Conservation (phyloP, 164 flowering plant species). For the Vitis rupestris region DNA sequence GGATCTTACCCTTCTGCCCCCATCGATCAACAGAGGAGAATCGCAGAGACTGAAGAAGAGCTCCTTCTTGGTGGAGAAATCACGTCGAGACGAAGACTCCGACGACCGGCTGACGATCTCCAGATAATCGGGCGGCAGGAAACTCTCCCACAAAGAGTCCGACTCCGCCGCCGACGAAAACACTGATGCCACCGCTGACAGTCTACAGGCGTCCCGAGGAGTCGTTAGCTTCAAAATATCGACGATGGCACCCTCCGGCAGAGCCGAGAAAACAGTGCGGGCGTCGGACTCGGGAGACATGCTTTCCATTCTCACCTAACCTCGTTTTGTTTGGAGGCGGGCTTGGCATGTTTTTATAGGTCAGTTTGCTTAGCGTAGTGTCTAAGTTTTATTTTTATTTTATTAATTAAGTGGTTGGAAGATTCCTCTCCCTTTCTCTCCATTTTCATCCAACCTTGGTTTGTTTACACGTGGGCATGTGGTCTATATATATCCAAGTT, state of each 20-base stretch:
- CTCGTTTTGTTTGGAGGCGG: no score
- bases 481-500: no score
- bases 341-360: no score
- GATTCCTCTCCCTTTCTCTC: no score
- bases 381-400: no score
- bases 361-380: no score
- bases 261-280: background rate
- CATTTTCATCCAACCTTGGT: no score
- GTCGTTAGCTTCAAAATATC: constrained; percentile 22
- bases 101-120: constrained; percentile 13
- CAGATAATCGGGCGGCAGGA: constrained; percentile 23
- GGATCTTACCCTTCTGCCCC: constrained; percentile 22
- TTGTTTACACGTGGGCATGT: no score
- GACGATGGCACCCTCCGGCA: constrained; percentile 24
- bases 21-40: constrained; percentile 26
- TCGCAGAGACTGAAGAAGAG: constrained; percentile 20
- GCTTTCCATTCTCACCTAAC: no score
- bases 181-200: constrained; percentile 17
- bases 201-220: constrained; percentile 28
- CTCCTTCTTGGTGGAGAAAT: constrained; percentile 18
- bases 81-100: background rate
- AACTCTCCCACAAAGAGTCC: constrained; percentile 28
- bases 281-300: background rate
- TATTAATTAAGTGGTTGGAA: no score
- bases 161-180: constrained; percentile 27